Evolutionary conservation across 257 asterid genomes (phyloP), one percentile per base, ranked within the genome.

Genomic region (Solanum paucissectum): DNA sequence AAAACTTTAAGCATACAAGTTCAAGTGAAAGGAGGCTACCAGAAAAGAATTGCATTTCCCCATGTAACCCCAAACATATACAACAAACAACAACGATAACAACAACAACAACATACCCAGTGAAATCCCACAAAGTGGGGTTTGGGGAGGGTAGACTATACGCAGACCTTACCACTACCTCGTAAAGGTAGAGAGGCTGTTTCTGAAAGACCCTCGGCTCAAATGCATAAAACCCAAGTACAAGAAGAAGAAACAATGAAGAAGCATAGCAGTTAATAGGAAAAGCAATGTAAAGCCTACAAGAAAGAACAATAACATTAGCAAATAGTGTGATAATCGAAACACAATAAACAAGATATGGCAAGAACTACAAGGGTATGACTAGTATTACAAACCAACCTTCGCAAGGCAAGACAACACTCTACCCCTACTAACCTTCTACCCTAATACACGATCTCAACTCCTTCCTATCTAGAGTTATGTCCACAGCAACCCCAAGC

Each of bases 101-200:
- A 52, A 55, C 64, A 55, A 0, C 64, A 55, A 0, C n/a, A 18
- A 55, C 64, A 55, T 18, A 18, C 64, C 64, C 64, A 55, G 11
- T 55, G 64, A 55, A 20, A 18, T 55, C 64, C 64, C 64, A 55
- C 18, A 6, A 55, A 55, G 64, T 55, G 64, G 0, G 25, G 11
- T 55, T 55, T 55, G 25, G 64, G 64, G n/a, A 18, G 25, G 64
- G 25, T 55, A 55, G 2, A 55, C 25, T 55, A 55, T 10, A 55
- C 1, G 5, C 25, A 18, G 64, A 55, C 64, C 64, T 55, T 55
- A 55, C n/a, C 25, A 55, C 5, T 55, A 55, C 64, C 5, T 55
- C 25, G 5, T 20, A n/a, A 0, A 55, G 25, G 5, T 55, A 55
- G 25, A 52, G 62, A 0, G 64, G 0, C 0, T 55, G 10, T 20